Percentiles rank a stretch among this genome's conserved stretches.
These are phyloP conservation scores for Petunia axillaris DNA, from an alignment of 257 asterid genomes.

Conservation along the genomic window DNA sequence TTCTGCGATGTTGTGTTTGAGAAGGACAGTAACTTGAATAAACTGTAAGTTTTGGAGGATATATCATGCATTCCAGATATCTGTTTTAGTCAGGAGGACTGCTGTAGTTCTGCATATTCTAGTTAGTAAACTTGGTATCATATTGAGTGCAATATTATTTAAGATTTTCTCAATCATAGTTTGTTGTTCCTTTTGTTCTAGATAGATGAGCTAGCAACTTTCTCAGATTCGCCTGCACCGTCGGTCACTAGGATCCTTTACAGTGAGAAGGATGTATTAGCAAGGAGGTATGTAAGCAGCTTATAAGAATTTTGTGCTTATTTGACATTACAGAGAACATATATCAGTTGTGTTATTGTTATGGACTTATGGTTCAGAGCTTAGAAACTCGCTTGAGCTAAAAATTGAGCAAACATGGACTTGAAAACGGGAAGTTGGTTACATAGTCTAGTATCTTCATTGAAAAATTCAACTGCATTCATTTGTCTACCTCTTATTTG, in stretches of 20 bases:
- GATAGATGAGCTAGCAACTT: constrained; percentile 83
- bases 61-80: neutral
- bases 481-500: neutral
- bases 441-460: neutral
- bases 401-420: constrained; percentile 9
- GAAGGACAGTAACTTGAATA: neutral
- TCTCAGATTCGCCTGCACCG: constrained; percentile 88
- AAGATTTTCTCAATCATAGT: neutral
- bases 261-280: constrained; percentile 83
- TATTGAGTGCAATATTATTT: neutral
- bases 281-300: constrained; percentile 62
- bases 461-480: neutral
- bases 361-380: neutral
- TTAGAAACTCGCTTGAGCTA: neutral
- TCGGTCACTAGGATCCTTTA: constrained; percentile 89
- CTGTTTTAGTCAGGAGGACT: neutral
- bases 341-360: neutral
- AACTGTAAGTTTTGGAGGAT: neutral
- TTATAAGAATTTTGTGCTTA: neutral
- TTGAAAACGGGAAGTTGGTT: neutral
- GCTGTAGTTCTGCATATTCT: neutral
- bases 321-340: neutral
- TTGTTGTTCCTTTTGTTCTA: constrained; percentile 30
- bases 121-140: neutral
- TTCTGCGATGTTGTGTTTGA: neutral